A percentile compares a stretch with the other conserved stretches of the same genome.
These are phyloP conservation scores for Colletotrichum lini DNA, from an alignment of 2,329 filamentous ascomycete genomes.

Conservation along the genomic window DNA sequence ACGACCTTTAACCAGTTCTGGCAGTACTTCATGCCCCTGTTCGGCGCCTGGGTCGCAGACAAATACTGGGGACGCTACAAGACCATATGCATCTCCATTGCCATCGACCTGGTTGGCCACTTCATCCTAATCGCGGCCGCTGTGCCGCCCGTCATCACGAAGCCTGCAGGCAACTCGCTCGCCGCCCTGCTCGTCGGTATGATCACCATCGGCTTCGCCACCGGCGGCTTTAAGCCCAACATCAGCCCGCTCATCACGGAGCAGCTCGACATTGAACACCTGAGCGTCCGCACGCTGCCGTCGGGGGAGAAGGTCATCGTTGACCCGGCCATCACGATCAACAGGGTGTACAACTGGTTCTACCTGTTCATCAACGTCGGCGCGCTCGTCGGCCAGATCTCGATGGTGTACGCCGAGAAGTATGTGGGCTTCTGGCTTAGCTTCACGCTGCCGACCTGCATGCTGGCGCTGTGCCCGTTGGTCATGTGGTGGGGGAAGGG, in stretches of 20 bases:
- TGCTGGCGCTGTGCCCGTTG: conserved; percentile 74
- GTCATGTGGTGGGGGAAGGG: conserved; percentile 73
- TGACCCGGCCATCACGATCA: conserved; percentile 74
- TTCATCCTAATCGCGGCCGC: conserved; percentile 76
- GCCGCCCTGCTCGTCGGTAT: conserved; percentile 75
- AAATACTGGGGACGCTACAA: conserved; percentile 78
- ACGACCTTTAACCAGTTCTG: conserved; percentile 70
- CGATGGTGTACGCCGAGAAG: conserved; percentile 81
- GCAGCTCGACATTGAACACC: conserved; percentile 71
- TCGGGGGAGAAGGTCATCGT: conserved; percentile 75
- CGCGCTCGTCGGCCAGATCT: conserved; percentile 73
- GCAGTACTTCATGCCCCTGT: conserved; percentile 72
- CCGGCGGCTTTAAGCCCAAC: conserved; percentile 83
- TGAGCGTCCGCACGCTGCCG: conserved; percentile 65
- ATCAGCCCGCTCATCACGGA: conserved; percentile 78
- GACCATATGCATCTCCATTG: conserved; percentile 75
- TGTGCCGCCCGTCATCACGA: conserved; percentile 73
- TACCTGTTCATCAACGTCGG: conserved; percentile 82
- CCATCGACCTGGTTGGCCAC: conserved; percentile 75
- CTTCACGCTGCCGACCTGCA: conserved; percentile 75
- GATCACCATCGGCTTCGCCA: conserved; percentile 69
- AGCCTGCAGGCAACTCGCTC: conserved; percentile 66
- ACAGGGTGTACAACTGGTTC: conserved; percentile 78
- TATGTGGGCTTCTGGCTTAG: conserved; percentile 83
- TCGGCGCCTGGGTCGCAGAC: conserved; percentile 65